Evolutionary conservation across 2,329 filamentous ascomycete genomes (phyloP), one percentile per base, ranked within the genome.

Genomic region (Proliferodiscus dingleyae): DNA sequence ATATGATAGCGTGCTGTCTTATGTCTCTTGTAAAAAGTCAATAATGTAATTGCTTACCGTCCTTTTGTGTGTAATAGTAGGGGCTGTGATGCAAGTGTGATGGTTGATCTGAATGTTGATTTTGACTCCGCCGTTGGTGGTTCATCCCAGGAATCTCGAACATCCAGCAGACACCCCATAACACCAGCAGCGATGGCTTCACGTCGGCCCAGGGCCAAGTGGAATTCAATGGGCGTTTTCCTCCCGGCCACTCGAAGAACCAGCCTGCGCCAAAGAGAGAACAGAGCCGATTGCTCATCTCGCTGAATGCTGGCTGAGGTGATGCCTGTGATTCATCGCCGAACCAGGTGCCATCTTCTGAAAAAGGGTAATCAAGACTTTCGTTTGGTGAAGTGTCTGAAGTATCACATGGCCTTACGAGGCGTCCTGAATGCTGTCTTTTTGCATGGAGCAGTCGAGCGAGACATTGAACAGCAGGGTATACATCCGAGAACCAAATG

Each of bases 101-200:
- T 28, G 24, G 16, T n/a, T 37, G 29, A 22, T 40, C 16, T 28
- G 21, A 11, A 30, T 8, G 33, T n/a, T 33, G 41, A 32, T 34
- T 38, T 13, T 22, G 11, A 33, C 37, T 23, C 9, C 28, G 26
- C 15, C 16, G 6, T 29, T 38, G 45, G 36, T 19, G 18, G 13
- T 24, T 44, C 24, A 28, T 30, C 4, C 33, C 28, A 38, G 39
- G 22, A 46, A 24, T 30, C 8, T 41, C 38, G 36, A 57, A 57
- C 54, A 55, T 58, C 56, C 55, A 57, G 33, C 54, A 59, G 9
- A 57, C 52, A 16, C 54, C 56, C 54, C 54, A 59, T 21, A 60
- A 40, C 16, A 57, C 50, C 30, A 58, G 33, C 24, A 60, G 39
- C n/a, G 54, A 55, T 21, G 54, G 52, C 41, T 53, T 58, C 3